A percentile compares a stretch with the other conserved stretches of the same genome.
Evolutionary conservation across 2,329 filamentous ascomycete genomes (phyloP).

Genomic region (Colletotrichum musicola): DNA sequence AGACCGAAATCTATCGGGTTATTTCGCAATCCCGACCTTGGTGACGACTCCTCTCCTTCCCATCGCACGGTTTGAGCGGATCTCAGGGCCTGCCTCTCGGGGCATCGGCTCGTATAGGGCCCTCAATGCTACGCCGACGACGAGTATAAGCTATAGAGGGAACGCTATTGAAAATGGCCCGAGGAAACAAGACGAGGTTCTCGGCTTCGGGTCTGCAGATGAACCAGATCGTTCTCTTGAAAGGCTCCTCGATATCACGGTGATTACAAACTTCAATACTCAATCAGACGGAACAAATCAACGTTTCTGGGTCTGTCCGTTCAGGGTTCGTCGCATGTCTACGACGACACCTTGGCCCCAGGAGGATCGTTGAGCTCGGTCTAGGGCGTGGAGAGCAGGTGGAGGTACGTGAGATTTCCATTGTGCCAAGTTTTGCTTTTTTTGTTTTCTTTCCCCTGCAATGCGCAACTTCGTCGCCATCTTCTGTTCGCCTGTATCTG

Average conservation of each 20-base stretch:
- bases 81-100: background rate
- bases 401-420: constrained; percentile 9
- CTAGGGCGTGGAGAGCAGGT: constrained; percentile 21
- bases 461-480: too few species aligned
- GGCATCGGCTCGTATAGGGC: background rate
- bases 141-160: background rate
- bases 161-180: background rate
- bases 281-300: background rate
- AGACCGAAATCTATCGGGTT: constrained; percentile 14
- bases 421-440: constrained; percentile 10
- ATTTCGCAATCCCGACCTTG: background rate
- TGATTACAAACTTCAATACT: background rate
- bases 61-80: background rate
- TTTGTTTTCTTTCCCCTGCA: too few species aligned
- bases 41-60: too few species aligned
- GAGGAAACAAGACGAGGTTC: background rate
- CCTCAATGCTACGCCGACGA: constrained; percentile 14
- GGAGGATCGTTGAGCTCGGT: constrained; percentile 2
- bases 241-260: background rate
- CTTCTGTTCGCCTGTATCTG: too few species aligned
- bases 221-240: background rate
- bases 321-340: constrained; percentile 20
- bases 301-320: constrained; percentile 11
- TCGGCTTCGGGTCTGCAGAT: background rate
- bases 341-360: background rate